phyloP scores from a whole-genome alignment of 768 basidiomycete genomes.

The Artomyces pyxidatus region DNA sequence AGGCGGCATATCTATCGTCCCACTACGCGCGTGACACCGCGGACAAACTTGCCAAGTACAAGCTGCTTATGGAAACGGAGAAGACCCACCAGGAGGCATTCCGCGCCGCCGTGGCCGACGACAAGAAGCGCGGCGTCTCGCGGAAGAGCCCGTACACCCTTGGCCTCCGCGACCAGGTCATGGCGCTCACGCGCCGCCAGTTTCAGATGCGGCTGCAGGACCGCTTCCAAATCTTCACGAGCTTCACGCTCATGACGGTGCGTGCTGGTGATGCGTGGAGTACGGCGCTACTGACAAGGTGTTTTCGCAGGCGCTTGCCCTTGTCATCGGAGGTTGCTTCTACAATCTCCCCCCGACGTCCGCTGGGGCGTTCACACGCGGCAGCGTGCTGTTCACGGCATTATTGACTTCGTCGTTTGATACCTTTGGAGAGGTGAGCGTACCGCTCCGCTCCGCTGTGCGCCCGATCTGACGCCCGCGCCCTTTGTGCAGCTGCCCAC shows the following conservation, averaged over 20 bases:
- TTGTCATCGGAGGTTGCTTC: constrained; percentile 70
- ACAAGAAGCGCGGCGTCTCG: constrained; percentile 76
- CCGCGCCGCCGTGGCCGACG: constrained; percentile 62
- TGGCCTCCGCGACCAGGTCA: constrained; percentile 68
- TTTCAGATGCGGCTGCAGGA: constrained; percentile 72
- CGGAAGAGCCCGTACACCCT: constrained; percentile 80
- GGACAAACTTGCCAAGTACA: constrained; percentile 49
- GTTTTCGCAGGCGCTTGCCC: constrained; percentile 27
- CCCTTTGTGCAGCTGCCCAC: constrained; percentile 49
- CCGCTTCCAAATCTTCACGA: constrained; percentile 67
- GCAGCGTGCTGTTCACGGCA: constrained; percentile 69
- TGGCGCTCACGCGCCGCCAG: constrained; percentile 62
- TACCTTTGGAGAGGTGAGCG: constrained; percentile 56
- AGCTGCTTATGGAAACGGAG: constrained; percentile 46
- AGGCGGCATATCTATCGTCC: constrained; percentile 50
- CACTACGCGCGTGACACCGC: constrained; percentile 34
- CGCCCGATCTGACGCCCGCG: constrained; percentile 19
- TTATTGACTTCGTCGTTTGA: constrained; percentile 62
- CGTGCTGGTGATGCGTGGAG: constrained; percentile 33
- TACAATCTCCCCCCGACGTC: constrained; percentile 66
- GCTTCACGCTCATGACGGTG: constrained; percentile 53
- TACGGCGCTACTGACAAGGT: background rate
- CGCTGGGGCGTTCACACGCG: constrained; percentile 82
- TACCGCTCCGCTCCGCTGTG: background rate
- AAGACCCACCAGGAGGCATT: constrained; percentile 68